These are phyloP conservation scores for Coprinopsis strossmayeri DNA, from an alignment of 768 basidiomycete species.

Conservation along the genomic window DNA sequence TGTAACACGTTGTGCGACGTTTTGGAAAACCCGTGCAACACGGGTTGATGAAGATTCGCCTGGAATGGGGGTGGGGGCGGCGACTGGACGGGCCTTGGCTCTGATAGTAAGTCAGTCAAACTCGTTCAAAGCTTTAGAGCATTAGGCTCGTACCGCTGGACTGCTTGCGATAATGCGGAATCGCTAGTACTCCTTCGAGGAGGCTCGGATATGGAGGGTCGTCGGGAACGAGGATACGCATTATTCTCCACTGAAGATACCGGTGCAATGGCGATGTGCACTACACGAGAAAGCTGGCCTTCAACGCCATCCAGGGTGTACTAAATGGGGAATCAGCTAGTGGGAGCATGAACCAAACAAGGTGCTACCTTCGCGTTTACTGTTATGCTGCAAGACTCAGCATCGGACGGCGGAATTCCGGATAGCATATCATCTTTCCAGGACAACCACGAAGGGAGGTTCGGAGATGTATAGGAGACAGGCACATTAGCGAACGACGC, in stretches of 20 bases:
- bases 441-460: slow-evolving; percentile 77
- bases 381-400: slow-evolving; percentile 69
- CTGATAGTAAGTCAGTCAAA: not conserved
- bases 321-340: slow-evolving; percentile 8
- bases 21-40: slow-evolving; percentile 72
- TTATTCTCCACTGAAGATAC: slow-evolving; percentile 37
- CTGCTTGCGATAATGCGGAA: slow-evolving; percentile 36
- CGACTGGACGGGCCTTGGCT: slow-evolving; percentile 1
- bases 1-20: slow-evolving; percentile 71
- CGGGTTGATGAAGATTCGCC: slow-evolving; percentile 49
- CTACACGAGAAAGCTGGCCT: slow-evolving; percentile 57
- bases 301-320: slow-evolving; percentile 78
- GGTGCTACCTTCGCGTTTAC: slow-evolving; percentile 65
- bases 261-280: slow-evolving; percentile 70
- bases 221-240: slow-evolving; percentile 33
- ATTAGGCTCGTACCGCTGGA: slow-evolving; percentile 25
- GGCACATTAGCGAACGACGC: slow-evolving; percentile 74
- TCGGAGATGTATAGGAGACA: slow-evolving; percentile 76
- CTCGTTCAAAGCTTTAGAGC: not conserved
- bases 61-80: slow-evolving; percentile 8
- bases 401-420: slow-evolving; percentile 73
- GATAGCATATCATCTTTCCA: slow-evolving; percentile 84
- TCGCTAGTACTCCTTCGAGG: slow-evolving; percentile 43
- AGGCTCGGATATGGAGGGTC: slow-evolving; percentile 34
- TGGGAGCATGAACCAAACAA: not conserved